Evolutionary conservation across 345 rosid genomes (phyloP).

Genomic region (Orychophragmus violaceus): DNA sequence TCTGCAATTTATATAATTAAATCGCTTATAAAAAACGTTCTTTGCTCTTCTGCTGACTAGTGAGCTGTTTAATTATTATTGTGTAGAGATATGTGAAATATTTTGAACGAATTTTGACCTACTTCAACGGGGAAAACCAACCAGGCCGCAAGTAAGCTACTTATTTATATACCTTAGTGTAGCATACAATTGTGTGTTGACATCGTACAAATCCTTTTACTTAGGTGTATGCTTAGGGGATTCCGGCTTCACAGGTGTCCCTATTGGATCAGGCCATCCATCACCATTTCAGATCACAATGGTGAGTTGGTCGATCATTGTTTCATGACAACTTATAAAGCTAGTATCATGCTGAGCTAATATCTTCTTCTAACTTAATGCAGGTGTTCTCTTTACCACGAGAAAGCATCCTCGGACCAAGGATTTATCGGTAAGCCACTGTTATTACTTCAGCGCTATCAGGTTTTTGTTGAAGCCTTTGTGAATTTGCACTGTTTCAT

Average conservation of each 20-base stretch:
- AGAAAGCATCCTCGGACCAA: conserved; percentile 74
- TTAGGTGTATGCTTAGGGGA: conserved; percentile 85
- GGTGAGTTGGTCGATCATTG: conserved; percentile 34
- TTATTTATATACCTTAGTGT: neutral
- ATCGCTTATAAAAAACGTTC: neutral
- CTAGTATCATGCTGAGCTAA: conserved; percentile 1
- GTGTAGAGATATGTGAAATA: conserved; percentile 78
- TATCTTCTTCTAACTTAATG: neutral
- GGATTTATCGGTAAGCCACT: conserved; percentile 55
- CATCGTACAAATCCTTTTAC: conserved; percentile 4
- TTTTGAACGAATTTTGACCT: conserved; percentile 61
- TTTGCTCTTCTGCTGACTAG: neutral
- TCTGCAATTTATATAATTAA: neutral
- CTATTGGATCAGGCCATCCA: conserved; percentile 79
- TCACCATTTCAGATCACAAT: conserved; percentile 69
- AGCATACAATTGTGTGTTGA: neutral
- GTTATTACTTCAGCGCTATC: neutral
- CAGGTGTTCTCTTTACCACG: conserved; percentile 78
- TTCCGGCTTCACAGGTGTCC: conserved; percentile 88
- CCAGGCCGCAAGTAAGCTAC: conserved; percentile 63
- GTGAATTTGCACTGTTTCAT: neutral
- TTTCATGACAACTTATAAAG: conserved; percentile 4
- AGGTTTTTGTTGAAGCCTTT: neutral
- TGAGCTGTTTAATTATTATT: neutral
- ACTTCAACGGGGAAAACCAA: conserved; percentile 75